Evolutionary conservation across 306 rosid species (phyloP).

Genomic region (Abrus precatorius): DNA sequence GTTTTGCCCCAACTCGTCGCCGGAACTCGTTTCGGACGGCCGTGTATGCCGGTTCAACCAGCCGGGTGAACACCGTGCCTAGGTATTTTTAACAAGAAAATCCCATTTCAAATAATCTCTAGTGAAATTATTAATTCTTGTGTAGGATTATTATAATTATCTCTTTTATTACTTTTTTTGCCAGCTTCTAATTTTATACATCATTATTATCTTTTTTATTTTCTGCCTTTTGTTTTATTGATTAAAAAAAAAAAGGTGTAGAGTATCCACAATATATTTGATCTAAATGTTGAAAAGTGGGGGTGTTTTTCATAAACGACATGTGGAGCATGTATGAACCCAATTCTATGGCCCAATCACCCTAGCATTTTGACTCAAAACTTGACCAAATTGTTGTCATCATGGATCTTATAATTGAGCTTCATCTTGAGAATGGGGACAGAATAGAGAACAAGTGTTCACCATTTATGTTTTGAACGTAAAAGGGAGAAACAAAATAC

Average conservation of each 20-base stretch:
- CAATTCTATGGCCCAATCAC: slow-evolving; percentile 27
- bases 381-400: slow-evolving; percentile 29
- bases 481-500: background rate
- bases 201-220: background rate
- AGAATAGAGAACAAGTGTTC: background rate
- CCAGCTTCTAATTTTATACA: background rate
- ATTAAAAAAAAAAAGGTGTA: background rate
- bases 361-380: slow-evolving; percentile 24
- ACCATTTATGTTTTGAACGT: background rate
- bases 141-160: background rate
- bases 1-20: slow-evolving; percentile 58
- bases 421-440: background rate
- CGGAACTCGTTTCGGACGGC: slow-evolving; percentile 84
- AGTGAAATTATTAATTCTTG: background rate
- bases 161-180: background rate
- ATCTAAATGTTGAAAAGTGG: background rate
- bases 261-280: slow-evolving; percentile 3
- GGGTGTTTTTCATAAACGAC: slow-evolving; percentile 11
- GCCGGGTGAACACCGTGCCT: slow-evolving; percentile 93
- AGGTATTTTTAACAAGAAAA: background rate
- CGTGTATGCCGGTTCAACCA: slow-evolving; percentile 73
- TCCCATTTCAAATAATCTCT: background rate
- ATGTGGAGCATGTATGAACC: slow-evolving; percentile 19
- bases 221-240: background rate
- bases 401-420: background rate